Percentiles rank a stretch among this genome's conserved stretches.
These are phyloP conservation scores for Crepidotus variabilis DNA, from an alignment of 768 basidiomycete species.

Conservation along the genomic window DNA sequence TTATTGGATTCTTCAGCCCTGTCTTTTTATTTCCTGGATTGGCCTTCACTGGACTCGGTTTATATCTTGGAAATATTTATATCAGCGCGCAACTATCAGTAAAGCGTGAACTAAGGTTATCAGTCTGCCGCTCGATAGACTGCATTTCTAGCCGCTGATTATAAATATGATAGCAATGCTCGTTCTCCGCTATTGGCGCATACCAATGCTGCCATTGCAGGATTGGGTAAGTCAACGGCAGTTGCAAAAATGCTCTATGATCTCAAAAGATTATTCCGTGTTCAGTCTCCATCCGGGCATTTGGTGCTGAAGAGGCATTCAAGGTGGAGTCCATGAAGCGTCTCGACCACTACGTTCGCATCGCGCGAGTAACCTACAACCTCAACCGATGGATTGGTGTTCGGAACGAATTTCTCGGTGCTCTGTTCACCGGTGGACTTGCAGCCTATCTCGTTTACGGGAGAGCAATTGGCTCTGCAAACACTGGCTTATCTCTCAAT, in stretches of 20 bases:
- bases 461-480: slow-evolving; percentile 29
- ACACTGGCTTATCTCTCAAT: slow-evolving; percentile 52
- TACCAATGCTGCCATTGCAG: slow-evolving; percentile 44
- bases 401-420: slow-evolving; percentile 57
- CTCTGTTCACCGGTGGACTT: slow-evolving; percentile 48
- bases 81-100: slow-evolving; percentile 44
- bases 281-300: slow-evolving; percentile 59
- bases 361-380: slow-evolving; percentile 47
- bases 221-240: slow-evolving; percentile 37
- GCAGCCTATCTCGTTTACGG: slow-evolving; percentile 52
- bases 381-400: slow-evolving; percentile 45
- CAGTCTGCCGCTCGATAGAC: slow-evolving; percentile 18
- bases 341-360: slow-evolving; percentile 49
- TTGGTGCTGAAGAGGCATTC: slow-evolving; percentile 54
- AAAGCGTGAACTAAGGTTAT: slow-evolving; percentile 45
- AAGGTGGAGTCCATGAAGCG: slow-evolving; percentile 42
- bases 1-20: slow-evolving; percentile 41
- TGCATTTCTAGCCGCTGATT: slow-evolving; percentile 10
- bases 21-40: slow-evolving; percentile 44
- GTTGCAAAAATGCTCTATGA: neutral
- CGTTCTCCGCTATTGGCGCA: slow-evolving; percentile 42
- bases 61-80: slow-evolving; percentile 39
- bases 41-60: slow-evolving; percentile 37
- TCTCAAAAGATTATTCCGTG: neutral
- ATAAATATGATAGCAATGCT: slow-evolving; percentile 21